Base-by-base conservation (phyloP, 306 rosid genomes). In the Cyamopsis tetragonoloba region DNA sequence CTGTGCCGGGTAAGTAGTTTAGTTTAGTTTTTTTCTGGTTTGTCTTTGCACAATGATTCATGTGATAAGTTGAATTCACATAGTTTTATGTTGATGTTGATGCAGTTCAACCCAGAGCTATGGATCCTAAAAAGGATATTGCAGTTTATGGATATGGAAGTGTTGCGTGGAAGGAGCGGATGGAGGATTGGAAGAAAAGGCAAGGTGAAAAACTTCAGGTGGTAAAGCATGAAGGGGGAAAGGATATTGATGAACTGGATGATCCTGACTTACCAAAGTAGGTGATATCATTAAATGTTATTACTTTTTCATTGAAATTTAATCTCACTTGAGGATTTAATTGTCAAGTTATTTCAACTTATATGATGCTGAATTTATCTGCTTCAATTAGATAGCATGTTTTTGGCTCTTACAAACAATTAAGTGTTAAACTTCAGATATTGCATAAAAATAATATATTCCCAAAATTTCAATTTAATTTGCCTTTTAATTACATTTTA, bases 151-250 rank as follows among this genome's bases (percentile, higher is more conserved):
- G 98, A 8, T 91, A 88, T 62, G 98, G 98, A 68, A 88, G 96
- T 77, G 91, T 91, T 41, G 84, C 96, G 6, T 91, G 98, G 98
- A 91, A 89, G 81, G 95, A 91, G 59, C 28, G 91, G 68, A 82
- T 88, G 98, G 98, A 91, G 68, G 95, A 91, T 1, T 91, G 98
- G 98, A 84, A 81, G 82, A 86, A 75, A 82, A 91, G 83, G 64
- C 98, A 87, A 76, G 83, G 73, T 74, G 96, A 83, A 68, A 88
- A 80, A 54, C 83, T 88, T 63, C 83, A 91, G 79, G 82, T 86
- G 78, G 88, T 88, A 58, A 82, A 80, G 80, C 95, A 88, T 26
- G 82, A 81, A 72, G 87, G 88, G 17, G 77, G 66, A 34, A 30
- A 62, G 58, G 83, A 77, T 11, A 77, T 76, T 3, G 86, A 83